A percentile compares a stretch with the other conserved stretches of the same genome.
Evolutionary conservation across 2,329 filamentous ascomycete genomes (phyloP).

Genomic region (Elsinoe ampelina): DNA sequence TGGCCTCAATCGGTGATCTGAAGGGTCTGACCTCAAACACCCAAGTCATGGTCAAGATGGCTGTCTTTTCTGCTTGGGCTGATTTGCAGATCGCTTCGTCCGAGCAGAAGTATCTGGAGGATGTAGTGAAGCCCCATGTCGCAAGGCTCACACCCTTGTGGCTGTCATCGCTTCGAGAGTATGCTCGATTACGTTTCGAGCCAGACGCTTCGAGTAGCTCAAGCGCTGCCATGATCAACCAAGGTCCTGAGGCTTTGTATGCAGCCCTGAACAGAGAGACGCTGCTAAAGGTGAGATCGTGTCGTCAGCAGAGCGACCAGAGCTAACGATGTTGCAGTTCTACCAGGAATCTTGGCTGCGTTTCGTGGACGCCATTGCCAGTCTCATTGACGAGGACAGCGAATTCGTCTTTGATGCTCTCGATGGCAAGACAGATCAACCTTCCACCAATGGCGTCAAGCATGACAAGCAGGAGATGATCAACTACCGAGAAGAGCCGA

Average conservation of each 20-base stretch:
- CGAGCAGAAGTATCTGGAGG: constrained; percentile 79
- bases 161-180: constrained; percentile 87
- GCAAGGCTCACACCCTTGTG: constrained; percentile 84
- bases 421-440: constrained; percentile 59
- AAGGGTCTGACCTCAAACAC: constrained; percentile 91
- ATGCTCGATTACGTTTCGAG: constrained; percentile 86
- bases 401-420: constrained; percentile 95
- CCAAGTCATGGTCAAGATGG: constrained; percentile 97
- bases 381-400: constrained; percentile 93
- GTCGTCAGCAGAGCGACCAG: not conserved
- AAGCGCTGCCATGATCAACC: constrained; percentile 59
- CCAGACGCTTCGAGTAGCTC: constrained; percentile 91
- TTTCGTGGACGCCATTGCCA: constrained; percentile 92
- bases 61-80: constrained; percentile 94
- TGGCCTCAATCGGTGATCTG: constrained; percentile 82
- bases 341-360: constrained; percentile 98
- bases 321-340: constrained; percentile 43
- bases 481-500: constrained; percentile 95
- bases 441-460: constrained; percentile 21
- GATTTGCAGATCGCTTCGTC: constrained; percentile 90
- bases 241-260: constrained; percentile 87
- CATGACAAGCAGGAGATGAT: constrained; percentile 51
- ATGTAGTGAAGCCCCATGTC: constrained; percentile 84
- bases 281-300: constrained; percentile 53
- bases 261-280: constrained; percentile 91